Conservation (phyloP, 768 basidiomycete species). For the Steccherinum ochraceum region DNA sequence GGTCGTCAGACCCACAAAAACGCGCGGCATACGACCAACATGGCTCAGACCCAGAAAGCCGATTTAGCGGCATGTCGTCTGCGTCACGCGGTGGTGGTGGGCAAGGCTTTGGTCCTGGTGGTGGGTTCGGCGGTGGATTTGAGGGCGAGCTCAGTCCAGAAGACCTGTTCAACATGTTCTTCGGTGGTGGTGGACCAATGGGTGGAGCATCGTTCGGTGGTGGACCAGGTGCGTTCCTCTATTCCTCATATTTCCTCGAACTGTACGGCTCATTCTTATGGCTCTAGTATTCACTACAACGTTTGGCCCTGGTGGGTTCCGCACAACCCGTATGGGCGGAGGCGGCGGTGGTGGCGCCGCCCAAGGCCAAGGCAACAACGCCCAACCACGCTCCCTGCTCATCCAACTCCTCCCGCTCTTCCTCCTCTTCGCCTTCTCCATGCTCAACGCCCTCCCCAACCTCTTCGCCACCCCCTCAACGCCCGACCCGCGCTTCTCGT, state of each 20-base stretch:
- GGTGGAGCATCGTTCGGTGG: slow-evolving; percentile 50
- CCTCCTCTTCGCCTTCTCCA: slow-evolving; percentile 76
- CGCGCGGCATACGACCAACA: slow-evolving; percentile 80
- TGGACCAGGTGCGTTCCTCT: slow-evolving; percentile 33
- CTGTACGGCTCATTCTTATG: slow-evolving; percentile 3
- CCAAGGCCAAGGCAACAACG: slow-evolving; percentile 29
- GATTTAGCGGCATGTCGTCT: slow-evolving; percentile 67
- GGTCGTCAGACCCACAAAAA: slow-evolving; percentile 68
- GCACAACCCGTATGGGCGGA: slow-evolving; percentile 49
- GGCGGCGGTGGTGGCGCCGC: slow-evolving; percentile 13
- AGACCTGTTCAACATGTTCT: slow-evolving; percentile 98
- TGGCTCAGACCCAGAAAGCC: slow-evolving; percentile 85
- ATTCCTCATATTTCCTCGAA: slow-evolving; percentile 2
- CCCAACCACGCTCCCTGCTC: slow-evolving; percentile 55
- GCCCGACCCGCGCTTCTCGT: slow-evolving; percentile 80
- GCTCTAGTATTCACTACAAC: slow-evolving; percentile 66
- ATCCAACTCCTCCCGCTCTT: slow-evolving; percentile 82
- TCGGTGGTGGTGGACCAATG: slow-evolving; percentile 56
- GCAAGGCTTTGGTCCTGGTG: slow-evolving; percentile 12
- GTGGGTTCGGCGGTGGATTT: slow-evolving; percentile 42
- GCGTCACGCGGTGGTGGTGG: slow-evolving; percentile 36
- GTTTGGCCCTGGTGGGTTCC: slow-evolving; percentile 83
- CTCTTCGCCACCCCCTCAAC: slow-evolving; percentile 60
- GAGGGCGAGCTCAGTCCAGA: slow-evolving; percentile 91
- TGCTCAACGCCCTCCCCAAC: slow-evolving; percentile 74